Percentiles rank a stretch among this genome's conserved stretches.
These are phyloP conservation scores for Polychaeton citri DNA, from an alignment of 2,329 filamentous ascomycete genomes.

Conservation along the genomic window DNA sequence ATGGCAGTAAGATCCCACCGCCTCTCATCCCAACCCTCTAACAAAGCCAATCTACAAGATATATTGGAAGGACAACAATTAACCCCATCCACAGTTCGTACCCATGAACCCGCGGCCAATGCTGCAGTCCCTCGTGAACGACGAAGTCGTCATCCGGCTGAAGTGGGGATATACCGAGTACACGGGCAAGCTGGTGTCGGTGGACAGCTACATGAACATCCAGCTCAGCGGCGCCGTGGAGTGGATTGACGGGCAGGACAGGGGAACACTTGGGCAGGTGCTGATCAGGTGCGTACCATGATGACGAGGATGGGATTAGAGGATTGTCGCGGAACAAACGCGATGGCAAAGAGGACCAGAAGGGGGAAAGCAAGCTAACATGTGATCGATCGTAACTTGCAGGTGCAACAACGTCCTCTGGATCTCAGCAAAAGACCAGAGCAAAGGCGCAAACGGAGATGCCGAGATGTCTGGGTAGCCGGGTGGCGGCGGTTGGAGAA, in stretches of 20 bases:
- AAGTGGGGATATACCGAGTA: conserved; percentile 99
- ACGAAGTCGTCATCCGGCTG: conserved; percentile 78
- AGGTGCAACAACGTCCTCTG: conserved; percentile 97
- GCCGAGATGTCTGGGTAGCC: conserved; percentile 28
- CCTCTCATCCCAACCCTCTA: too few relatives aligned
- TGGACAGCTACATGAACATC: conserved; percentile 99
- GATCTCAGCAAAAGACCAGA: conserved; percentile 44
- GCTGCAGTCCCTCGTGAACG: conserved; percentile 88
- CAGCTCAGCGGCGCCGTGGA: conserved; percentile 85
- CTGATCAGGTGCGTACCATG: conserved; percentile 58
- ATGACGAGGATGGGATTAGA: conserved; percentile 1
- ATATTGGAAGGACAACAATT: neutral
- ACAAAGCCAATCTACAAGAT: too few relatives aligned
- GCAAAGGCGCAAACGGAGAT: conserved; percentile 19
- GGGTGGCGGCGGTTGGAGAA: too few relatives aligned
- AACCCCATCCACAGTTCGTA: conserved; percentile 44
- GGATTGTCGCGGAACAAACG: conserved; percentile 1
- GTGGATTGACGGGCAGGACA: conserved; percentile 77
- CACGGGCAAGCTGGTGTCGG: conserved; percentile 80
- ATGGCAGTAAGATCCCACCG: too few relatives aligned
- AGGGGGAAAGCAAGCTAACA: conserved; percentile 1
- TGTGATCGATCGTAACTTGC: conserved; percentile 4
- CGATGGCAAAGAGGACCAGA: neutral
- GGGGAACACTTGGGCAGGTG: conserved; percentile 76
- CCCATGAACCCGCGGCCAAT: conserved; percentile 94